A percentile compares a stretch with the other conserved stretches of the same genome.
These are phyloP conservation scores for Colletotrichum tabaci DNA, from an alignment of 2,329 filamentous ascomycete species.

Conservation along the genomic window DNA sequence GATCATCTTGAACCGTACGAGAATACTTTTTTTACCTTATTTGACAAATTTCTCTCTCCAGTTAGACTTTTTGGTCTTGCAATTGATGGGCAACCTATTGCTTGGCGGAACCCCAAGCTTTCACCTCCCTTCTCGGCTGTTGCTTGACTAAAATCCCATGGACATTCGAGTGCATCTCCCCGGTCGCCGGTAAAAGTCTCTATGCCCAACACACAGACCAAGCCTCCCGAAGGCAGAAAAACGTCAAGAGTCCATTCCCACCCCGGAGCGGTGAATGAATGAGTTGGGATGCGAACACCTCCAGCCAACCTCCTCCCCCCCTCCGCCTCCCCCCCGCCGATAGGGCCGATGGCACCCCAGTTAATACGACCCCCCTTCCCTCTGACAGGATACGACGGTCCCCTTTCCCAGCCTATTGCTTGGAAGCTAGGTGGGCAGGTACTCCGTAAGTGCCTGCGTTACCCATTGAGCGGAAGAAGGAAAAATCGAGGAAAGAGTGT, in stretches of 20 bases:
- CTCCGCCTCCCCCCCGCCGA: slow-evolving; percentile 24
- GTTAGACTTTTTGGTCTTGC: neutral
- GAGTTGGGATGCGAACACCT: slow-evolving; percentile 5
- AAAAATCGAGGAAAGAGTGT: slow-evolving; percentile 16
- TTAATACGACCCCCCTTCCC: slow-evolving; percentile 32
- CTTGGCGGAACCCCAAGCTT: neutral
- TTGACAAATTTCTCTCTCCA: no score
- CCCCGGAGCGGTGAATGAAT: slow-evolving; percentile 24
- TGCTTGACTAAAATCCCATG: neutral
- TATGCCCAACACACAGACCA: neutral
- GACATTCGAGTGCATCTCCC: neutral
- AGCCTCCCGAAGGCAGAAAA: neutral
- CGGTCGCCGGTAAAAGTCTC: neutral
- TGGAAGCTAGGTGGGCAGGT: neutral
- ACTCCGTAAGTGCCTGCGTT: no score
- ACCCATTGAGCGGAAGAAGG: neutral
- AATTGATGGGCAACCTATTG: neutral
- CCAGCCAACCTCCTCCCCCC: no score
- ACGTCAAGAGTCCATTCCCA: neutral
- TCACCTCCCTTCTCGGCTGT: neutral
- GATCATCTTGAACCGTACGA: neutral
- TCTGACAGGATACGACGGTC: neutral
- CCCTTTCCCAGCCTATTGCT: neutral
- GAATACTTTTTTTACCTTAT: no score
- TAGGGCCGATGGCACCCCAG: slow-evolving; percentile 40